Evolutionary conservation across 106 monocot species (phyloP), one percentile per base, ranked within the genome.

Genomic region (Gastrodia elata): DNA sequence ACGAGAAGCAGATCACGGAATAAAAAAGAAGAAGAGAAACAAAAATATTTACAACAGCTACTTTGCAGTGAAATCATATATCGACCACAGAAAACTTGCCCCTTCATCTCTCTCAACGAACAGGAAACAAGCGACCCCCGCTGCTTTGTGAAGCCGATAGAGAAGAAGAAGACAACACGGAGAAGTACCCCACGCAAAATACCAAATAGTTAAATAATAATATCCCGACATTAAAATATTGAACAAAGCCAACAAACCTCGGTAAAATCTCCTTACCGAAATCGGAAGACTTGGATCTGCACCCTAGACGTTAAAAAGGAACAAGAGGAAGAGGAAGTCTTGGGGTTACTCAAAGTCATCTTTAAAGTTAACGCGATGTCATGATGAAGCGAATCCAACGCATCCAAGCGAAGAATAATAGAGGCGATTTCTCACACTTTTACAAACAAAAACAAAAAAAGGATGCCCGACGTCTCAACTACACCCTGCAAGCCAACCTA

Each of bases 301-400:
- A 61, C 61, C 32, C 26, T 27, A 25, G 27, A 58, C 8, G 57
- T 58, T 58, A 25, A 6, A 58, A 58, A 58, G 57, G 4, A 5
- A 6, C 24, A 58, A 58, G 26, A 27, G 27, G 27, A 26, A 26
- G 27, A 61, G 3, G 27, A 32, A 59, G 61, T 32, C 13, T 1
- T 61, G 32, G 61, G 32, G 32, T 32, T 61, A 61, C 61, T 61
- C 61, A 61, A 61, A 61, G 61, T 61, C 32, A 27, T 61, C 30
- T 61, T 61, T n/a, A n/a, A 32, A 61, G 11, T 30, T 32, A 10
- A 14, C 30, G 32, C 61, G 61, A 61, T 61, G 30, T 32, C 30
- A 61, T 24, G 22, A 30, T 61, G 13, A 61, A 32, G 0, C 59
- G 16, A 24, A 33, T 27, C 15, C 61, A 14, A 61, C 27, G 11